phyloP scores from a whole-genome alignment of 495 filamentous ascomycete genomes.

The Pyrenula aspistea region DNA sequence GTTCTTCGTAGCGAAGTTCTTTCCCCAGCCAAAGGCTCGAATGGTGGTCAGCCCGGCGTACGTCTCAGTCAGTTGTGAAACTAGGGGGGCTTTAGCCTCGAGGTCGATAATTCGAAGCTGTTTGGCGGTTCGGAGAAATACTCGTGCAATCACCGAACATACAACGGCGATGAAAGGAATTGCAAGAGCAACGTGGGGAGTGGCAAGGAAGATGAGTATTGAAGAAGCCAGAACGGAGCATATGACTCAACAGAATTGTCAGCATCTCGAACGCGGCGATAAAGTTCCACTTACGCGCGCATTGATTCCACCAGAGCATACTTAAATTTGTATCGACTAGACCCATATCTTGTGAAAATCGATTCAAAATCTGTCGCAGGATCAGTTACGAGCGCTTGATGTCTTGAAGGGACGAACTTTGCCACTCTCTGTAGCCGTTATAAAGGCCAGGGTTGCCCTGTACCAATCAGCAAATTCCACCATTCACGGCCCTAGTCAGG shows the following conservation, averaged over 20 bases:
- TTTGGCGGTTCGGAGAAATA: constrained; percentile 52
- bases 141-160: constrained; percentile 42
- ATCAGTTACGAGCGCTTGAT: constrained; percentile 14
- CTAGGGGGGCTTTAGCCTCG: constrained; percentile 37
- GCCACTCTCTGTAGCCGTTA: not conserved
- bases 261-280: constrained; percentile 20
- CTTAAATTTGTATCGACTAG: constrained; percentile 24
- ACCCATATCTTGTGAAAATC: constrained; percentile 50
- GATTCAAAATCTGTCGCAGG: constrained; percentile 21
- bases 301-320: not conserved
- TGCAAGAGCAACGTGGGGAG: constrained; percentile 35
- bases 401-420: too few relatives aligned
- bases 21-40: constrained; percentile 15
- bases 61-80: constrained; percentile 37
- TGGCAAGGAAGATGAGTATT: constrained; percentile 34
- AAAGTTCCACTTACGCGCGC: not conserved
- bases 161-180: constrained; percentile 34
- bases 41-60: constrained; percentile 34
- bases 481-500: too few relatives aligned
- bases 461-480: not conserved
- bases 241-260: constrained; percentile 20
- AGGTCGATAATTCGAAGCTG: constrained; percentile 48
- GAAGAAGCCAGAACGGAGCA: constrained; percentile 13
- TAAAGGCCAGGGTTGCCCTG: not conserved
- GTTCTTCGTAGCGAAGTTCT: not conserved